Conservation (phyloP, 108 stramenopile species). For the Skeletonema menzelii region DNA sequence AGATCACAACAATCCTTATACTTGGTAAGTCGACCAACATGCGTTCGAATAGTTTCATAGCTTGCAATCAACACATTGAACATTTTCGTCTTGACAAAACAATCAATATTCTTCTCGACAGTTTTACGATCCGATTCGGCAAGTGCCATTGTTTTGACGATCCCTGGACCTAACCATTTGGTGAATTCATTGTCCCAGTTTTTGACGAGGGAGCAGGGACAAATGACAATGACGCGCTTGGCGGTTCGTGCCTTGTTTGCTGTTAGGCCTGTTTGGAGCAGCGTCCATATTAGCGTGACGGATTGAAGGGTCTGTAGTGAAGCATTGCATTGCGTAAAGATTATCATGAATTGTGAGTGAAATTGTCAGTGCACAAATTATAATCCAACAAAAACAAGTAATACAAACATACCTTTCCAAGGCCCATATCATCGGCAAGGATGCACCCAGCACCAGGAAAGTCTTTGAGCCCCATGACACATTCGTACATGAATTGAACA, state of each 20-base stretch:
- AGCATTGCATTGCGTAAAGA: neutral
- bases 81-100: conserved; percentile 78
- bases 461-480: conserved; percentile 91
- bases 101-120: conserved; percentile 81
- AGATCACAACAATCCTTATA: conserved; percentile 88
- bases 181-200: conserved; percentile 99
- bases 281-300: conserved; percentile 92
- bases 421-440: conserved; percentile 90
- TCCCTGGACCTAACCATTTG: conserved; percentile 93
- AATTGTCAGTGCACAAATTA: conserved; percentile 5
- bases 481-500: conserved; percentile 96
- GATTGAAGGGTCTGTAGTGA: conserved; percentile 92
- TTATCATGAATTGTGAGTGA: neutral
- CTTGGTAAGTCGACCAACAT: conserved; percentile 79
- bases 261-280: conserved; percentile 91
- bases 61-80: conserved; percentile 89
- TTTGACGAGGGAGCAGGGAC: conserved; percentile 96
- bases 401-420: conserved; percentile 24
- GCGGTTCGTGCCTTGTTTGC: conserved; percentile 82
- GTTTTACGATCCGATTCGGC: conserved; percentile 88
- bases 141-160: conserved; percentile 76
- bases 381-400: neutral
- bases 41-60: conserved; percentile 95
- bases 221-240: conserved; percentile 92
- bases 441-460: conserved; percentile 93